Evolutionary conservation across 2,329 filamentous ascomycete species (phyloP), one percentile per base, ranked within the genome.

Genomic region (Fusarium setosum): DNA sequence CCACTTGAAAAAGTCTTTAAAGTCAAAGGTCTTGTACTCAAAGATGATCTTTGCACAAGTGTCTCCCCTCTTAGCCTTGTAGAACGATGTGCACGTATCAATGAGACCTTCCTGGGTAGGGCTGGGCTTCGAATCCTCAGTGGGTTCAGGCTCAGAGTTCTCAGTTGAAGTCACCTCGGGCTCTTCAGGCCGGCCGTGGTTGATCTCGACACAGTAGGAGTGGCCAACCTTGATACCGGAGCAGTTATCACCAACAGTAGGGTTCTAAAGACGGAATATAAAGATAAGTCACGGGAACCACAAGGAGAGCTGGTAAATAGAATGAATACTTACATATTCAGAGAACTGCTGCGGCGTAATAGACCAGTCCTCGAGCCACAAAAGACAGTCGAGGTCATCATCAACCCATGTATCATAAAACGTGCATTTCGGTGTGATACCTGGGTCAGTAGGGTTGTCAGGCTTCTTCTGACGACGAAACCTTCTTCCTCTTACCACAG

Each of bases 171-270:
- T 58, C 31, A 31, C 18, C 23, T 50, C 8, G 42, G 51, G 51
- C 1, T 58, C 54, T 31, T 20, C 35, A 55, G 57, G 57, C 15
- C 24, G 4, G 11, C 57, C 51, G 32, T 51, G 6, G 15, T 60
- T 60, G 24, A 56, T 42, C 29, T 63, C 56, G 21, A 63, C 42
- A 32, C 61, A 63, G 48, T 63, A 63, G 15, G 56, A n/a, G 17
- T 49, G 26, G 20, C 61, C 61, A 15, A 54, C 31, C 26, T 50
- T 17, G 20, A 63, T 50, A 24, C 61, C 57, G 17, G 20, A 31
- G 57, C 57, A 60, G 51, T 60, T 23, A 29, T 52, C 40, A 13
- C 41, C 31, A 40, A 61, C 32, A 21, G 15, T 47, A 4, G 52
- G 57, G 34, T 61, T 61, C 57, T 60, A 37, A 23, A 37, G 40